A percentile compares a stretch with the other conserved stretches of the same genome.
These are phyloP conservation scores for Mucor velutinosus DNA, from an alignment of 371 early-diverging fungal species.

Conservation along the genomic window DNA sequence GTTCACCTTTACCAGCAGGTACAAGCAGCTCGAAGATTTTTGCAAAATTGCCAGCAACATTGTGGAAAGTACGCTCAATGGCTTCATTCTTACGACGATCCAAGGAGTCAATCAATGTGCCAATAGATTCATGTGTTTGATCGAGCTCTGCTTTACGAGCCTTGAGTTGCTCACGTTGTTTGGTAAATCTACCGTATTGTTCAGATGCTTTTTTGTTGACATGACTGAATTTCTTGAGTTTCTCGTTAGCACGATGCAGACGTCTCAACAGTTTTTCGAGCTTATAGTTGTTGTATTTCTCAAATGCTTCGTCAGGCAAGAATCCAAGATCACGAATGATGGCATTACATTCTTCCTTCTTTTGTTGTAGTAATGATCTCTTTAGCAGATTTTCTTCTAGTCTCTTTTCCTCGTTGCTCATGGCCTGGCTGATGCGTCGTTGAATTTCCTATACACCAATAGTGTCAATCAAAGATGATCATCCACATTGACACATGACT, in stretches of 20 bases:
- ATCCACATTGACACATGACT: background rate
- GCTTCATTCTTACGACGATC: constrained; percentile 97
- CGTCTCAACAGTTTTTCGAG: constrained; percentile 67
- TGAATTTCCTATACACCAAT: constrained; percentile 26
- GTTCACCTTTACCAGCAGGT: constrained; percentile 84
- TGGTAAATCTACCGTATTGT: constrained; percentile 91
- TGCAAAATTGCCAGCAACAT: constrained; percentile 86
- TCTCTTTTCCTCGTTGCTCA: constrained; percentile 59
- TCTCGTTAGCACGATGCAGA: constrained; percentile 84
- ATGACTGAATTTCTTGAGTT: constrained; percentile 84
- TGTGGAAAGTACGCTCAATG: constrained; percentile 93
- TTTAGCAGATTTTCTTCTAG: constrained; percentile 80
- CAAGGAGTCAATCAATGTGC: constrained; percentile 82
- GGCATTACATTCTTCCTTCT: constrained; percentile 85
- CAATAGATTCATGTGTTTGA: constrained; percentile 75
- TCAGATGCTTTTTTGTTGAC: constrained; percentile 98
- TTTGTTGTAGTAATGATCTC: constrained; percentile 73
- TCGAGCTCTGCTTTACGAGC: constrained; percentile 89
- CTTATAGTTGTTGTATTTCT: constrained; percentile 58
- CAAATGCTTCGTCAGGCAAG: constrained; percentile 94
- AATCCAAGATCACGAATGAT: constrained; percentile 95
- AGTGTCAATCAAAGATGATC: background rate
- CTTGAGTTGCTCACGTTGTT: constrained; percentile 83
- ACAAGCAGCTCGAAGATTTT: constrained; percentile 92
- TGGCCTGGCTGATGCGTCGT: constrained; percentile 19